Conservation (phyloP, 164 flowering plant species). For the Kingdonia uniflora region DNA sequence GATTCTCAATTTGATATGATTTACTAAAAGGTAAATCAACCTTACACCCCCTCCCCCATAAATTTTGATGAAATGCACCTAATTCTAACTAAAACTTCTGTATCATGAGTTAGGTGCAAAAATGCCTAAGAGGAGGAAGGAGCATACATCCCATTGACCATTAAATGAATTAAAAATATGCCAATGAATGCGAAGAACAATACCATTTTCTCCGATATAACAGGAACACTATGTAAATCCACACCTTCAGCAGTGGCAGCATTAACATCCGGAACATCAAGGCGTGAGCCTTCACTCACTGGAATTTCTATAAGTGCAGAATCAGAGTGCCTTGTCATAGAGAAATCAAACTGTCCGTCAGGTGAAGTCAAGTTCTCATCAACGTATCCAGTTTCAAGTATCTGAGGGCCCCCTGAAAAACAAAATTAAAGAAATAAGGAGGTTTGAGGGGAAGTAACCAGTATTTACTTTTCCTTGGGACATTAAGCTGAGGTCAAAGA, state of each 20-base stretch:
- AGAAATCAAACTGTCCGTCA: constrained; percentile 22
- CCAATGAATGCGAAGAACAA: background rate
- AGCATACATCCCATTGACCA: no score
- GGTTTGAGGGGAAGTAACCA: background rate
- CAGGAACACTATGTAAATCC: constrained; percentile 14
- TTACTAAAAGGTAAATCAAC: background rate
- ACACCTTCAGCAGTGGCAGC: constrained; percentile 11
- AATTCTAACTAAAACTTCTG: no score
- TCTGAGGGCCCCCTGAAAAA: constrained; percentile 10
- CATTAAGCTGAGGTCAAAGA: background rate
- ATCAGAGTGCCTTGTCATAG: constrained; percentile 15
- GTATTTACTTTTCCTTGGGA: background rate
- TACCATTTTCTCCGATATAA: constrained; percentile 12
- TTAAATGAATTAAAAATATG: background rate
- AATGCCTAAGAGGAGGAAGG: no score
- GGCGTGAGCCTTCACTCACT: constrained; percentile 13
- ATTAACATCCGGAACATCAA: constrained; percentile 7
- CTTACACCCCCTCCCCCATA: no score
- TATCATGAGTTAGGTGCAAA: no score
- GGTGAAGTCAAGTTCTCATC: constrained; percentile 16
- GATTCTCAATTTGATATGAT: background rate
- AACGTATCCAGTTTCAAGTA: constrained; percentile 14
- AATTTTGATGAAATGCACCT: no score
- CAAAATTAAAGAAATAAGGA: constrained; percentile 11
- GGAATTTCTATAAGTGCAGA: constrained; percentile 14